These are phyloP conservation scores for Aspergillus sojae DNA, from an alignment of 2,329 filamentous ascomycete genomes.

Conservation along the genomic window DNA sequence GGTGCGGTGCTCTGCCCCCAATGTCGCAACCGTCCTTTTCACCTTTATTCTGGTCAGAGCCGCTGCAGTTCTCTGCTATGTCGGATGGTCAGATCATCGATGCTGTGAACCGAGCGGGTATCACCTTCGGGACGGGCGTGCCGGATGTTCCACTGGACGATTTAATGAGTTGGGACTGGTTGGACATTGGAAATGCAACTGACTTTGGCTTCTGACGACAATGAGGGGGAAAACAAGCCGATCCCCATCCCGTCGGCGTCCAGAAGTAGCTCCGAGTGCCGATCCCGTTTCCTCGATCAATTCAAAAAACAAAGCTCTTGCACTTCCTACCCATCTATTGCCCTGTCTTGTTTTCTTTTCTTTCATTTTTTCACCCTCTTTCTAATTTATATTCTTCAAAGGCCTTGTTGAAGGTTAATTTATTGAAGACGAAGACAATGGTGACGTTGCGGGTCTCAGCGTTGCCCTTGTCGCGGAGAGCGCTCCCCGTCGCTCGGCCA, in stretches of 20 bases:
- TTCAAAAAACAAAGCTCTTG: not conserved
- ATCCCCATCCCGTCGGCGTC: slow-evolving; percentile 24
- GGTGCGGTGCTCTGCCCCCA: slow-evolving; percentile 25
- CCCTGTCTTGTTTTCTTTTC: not conserved
- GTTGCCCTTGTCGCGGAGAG: slow-evolving; percentile 28
- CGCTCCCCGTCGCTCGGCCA: slow-evolving; percentile 24
- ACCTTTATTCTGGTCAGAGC: slow-evolving; percentile 50
- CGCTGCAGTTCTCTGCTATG: slow-evolving; percentile 68
- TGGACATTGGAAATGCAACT: slow-evolving; percentile 45
- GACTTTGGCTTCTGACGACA: slow-evolving; percentile 32
- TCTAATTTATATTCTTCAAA: too few relatives aligned
- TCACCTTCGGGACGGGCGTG: slow-evolving; percentile 59
- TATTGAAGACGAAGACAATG: slow-evolving; percentile 19
- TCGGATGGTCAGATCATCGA: slow-evolving; percentile 70
- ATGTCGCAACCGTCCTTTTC: slow-evolving; percentile 30
- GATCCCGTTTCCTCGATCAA: slow-evolving; percentile 8
- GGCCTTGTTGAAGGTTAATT: not conserved
- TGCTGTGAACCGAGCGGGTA: slow-evolving; percentile 64
- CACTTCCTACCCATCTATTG: not conserved
- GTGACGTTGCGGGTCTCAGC: slow-evolving; percentile 28
- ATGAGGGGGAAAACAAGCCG: not conserved
- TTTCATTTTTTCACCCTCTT: not conserved
- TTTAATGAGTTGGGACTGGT: slow-evolving; percentile 60
- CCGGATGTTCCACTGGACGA: slow-evolving; percentile 63
- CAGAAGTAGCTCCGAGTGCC: slow-evolving; percentile 33